phyloP scores from a whole-genome alignment of 1,139 yeast genomes.

The Blastobotrys persicus region DNA sequence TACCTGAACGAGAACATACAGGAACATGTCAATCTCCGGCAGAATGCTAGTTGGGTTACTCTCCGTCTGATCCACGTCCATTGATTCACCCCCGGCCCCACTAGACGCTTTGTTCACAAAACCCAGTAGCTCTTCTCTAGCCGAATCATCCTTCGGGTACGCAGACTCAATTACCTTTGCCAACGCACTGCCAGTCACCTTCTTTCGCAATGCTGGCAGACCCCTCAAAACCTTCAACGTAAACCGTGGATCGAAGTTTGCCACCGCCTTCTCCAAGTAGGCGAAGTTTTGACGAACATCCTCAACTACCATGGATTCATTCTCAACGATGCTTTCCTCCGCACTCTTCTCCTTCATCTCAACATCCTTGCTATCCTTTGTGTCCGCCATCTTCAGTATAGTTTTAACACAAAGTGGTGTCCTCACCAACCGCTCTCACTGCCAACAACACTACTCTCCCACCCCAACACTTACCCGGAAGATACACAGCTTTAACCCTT shows the following conservation, averaged over 20 bases:
- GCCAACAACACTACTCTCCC: background rate
- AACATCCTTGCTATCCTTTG: slow-evolving; percentile 10
- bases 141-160: slow-evolving; percentile 50
- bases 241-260: slow-evolving; percentile 80
- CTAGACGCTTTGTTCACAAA: slow-evolving; percentile 27
- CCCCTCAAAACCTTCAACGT: slow-evolving; percentile 84
- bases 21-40: slow-evolving; percentile 79
- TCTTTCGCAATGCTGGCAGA: slow-evolving; percentile 69
- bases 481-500: background rate
- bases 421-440: background rate
- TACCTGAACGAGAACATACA: slow-evolving; percentile 76
- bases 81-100: slow-evolving; percentile 12
- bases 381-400: background rate
- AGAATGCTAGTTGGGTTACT: slow-evolving; percentile 36
- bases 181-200: slow-evolving; percentile 54
- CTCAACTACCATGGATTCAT: slow-evolving; percentile 20
- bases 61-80: slow-evolving; percentile 31
- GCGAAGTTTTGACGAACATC: slow-evolving; percentile 56
- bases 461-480: background rate
- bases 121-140: slow-evolving; percentile 47
- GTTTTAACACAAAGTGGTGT: background rate
- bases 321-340: slow-evolving; percentile 13
- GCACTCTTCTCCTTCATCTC: slow-evolving; percentile 16
- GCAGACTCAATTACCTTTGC: slow-evolving; percentile 51
- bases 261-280: slow-evolving; percentile 66